phyloP scores from a whole-genome alignment of 139 green algal genomes.

The Astrephomene gubernaculifera region DNA sequence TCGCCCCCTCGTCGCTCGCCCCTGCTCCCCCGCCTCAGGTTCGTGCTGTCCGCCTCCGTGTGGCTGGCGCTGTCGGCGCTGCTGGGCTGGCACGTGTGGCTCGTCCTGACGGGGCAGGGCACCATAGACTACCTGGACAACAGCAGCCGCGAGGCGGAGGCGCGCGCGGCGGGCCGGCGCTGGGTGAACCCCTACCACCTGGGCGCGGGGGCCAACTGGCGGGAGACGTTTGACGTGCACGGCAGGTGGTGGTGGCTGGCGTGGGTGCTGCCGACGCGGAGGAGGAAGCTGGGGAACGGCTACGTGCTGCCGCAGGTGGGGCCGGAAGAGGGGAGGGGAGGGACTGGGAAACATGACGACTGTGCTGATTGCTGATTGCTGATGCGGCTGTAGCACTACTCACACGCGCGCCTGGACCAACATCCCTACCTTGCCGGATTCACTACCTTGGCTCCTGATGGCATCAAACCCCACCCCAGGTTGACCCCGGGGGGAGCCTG shows the following conservation, averaged over 20 bases:
- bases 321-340: too few species aligned
- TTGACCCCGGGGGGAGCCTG: too few species aligned
- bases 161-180: constrained; percentile 29
- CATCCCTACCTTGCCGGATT: too few species aligned
- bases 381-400: too few species aligned
- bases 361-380: too few species aligned
- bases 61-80: constrained; percentile 58
- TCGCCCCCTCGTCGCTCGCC: background rate
- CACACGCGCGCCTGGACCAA: too few species aligned
- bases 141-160: constrained; percentile 10
- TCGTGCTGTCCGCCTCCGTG: constrained; percentile 50
- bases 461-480: too few species aligned
- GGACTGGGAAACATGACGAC: too few species aligned
- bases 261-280: constrained; percentile 58
- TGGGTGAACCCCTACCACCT: constrained; percentile 71
- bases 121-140: constrained; percentile 72
- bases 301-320: constrained; percentile 35
- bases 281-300: constrained; percentile 53
- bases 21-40: constrained; percentile 19
- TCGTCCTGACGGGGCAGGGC: constrained; percentile 68
- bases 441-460: too few species aligned
- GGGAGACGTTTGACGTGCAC: constrained; percentile 67
- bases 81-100: constrained; percentile 70
- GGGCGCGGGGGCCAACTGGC: constrained; percentile 62
- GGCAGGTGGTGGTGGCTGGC: constrained; percentile 69